phyloP scores from a whole-genome alignment of 2,329 filamentous ascomycete species.

The Fusarium caatingaense region DNA sequence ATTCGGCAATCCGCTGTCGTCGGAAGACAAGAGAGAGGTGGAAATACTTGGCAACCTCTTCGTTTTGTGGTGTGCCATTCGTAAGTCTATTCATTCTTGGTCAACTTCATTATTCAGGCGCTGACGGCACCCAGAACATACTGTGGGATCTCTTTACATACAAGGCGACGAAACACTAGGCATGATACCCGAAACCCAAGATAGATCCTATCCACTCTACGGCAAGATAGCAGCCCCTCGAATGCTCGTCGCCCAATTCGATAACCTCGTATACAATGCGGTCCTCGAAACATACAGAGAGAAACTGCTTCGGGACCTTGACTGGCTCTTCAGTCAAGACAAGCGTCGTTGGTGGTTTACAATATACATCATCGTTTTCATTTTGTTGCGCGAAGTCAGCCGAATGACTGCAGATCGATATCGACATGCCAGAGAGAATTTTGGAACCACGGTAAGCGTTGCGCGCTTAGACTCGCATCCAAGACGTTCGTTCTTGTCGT shows the following conservation, averaged over 20 bases:
- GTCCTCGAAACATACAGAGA: slow-evolving; percentile 52
- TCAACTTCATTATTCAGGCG: neutral
- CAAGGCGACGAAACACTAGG: slow-evolving; percentile 55
- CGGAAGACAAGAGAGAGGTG: slow-evolving; percentile 45
- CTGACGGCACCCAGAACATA: slow-evolving; percentile 53
- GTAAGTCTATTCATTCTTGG: slow-evolving; percentile 50
- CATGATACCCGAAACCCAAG: slow-evolving; percentile 51
- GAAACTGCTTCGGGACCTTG: slow-evolving; percentile 51
- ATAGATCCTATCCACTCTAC: slow-evolving; percentile 54
- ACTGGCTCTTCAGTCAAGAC: slow-evolving; percentile 50
- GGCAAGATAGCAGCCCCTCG: slow-evolving; percentile 56
- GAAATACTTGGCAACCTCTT: slow-evolving; percentile 56
- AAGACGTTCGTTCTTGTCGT: neutral
- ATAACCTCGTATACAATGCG: slow-evolving; percentile 54
- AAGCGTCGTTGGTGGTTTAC: slow-evolving; percentile 49
- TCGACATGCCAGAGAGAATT: slow-evolving; percentile 56
- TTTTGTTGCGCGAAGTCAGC: slow-evolving; percentile 58
- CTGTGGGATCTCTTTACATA: slow-evolving; percentile 58
- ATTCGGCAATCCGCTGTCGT: neutral
- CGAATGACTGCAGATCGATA: slow-evolving; percentile 55
- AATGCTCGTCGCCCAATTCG: slow-evolving; percentile 60
- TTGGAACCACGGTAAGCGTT: slow-evolving; percentile 40
- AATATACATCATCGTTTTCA: slow-evolving; percentile 55
- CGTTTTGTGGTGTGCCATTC: slow-evolving; percentile 59
- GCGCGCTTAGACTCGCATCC: neutral